These are phyloP conservation scores for Agaricus sinodeliciosus DNA, from an alignment of 768 basidiomycete species.

Conservation along the genomic window DNA sequence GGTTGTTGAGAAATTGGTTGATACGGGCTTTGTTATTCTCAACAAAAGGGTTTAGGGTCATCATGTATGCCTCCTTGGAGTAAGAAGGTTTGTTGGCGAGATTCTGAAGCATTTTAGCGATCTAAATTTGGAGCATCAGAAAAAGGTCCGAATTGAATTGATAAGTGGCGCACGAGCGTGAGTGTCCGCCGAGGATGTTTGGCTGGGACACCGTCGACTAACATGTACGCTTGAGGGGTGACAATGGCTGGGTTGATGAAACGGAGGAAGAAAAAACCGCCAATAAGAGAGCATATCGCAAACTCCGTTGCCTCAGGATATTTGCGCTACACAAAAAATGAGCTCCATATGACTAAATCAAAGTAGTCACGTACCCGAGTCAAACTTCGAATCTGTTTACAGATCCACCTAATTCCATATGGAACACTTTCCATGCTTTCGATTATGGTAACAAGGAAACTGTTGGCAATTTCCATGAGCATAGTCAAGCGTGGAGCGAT, in stretches of 20 bases:
- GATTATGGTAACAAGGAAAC: constrained; percentile 95
- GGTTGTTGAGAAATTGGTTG: constrained; percentile 92
- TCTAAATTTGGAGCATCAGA: constrained; percentile 39
- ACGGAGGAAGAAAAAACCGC: constrained; percentile 99
- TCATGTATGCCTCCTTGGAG: constrained; percentile 98
- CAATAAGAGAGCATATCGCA: constrained; percentile 96
- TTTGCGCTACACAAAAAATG: constrained; percentile 61
- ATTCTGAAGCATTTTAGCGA: constrained; percentile 99
- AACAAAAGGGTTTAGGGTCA: constrained; percentile 95
- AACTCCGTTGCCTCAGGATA: constrained; percentile 99
- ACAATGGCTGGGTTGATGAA: constrained; percentile 99
- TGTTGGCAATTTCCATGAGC: constrained; percentile 99
- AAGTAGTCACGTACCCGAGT: constrained; percentile 61
- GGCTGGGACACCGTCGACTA: constrained; percentile 95
- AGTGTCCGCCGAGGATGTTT: constrained; percentile 96
- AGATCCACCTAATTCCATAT: constrained; percentile 99
- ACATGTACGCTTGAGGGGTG: constrained; percentile 99
- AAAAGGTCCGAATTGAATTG: not conserved
- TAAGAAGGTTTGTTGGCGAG: constrained; percentile 98
- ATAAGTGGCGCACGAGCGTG: constrained; percentile 60
- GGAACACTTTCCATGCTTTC: constrained; percentile 98
- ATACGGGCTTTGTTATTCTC: constrained; percentile 98
- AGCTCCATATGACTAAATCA: not conserved
- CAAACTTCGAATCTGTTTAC: constrained; percentile 96
- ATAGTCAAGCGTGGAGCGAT: constrained; percentile 95